Percentiles rank a stretch among this genome's conserved stretches.
Conservation (phyloP, 2,329 filamentous ascomycete genomes). For the Coniochaeta sp. region DNA sequence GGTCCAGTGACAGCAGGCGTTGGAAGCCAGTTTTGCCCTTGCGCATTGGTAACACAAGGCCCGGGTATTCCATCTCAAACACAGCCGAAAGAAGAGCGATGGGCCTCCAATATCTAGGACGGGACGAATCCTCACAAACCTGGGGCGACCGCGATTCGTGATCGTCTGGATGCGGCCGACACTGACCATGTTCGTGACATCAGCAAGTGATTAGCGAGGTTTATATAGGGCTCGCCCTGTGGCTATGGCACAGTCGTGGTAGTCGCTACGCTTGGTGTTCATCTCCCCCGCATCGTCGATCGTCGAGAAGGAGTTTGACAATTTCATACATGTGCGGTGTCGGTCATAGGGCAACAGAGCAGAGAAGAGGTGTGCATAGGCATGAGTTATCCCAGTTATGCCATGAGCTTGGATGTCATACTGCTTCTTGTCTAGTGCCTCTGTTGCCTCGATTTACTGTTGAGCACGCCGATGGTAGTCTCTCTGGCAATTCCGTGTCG, state of each 20-base stretch:
- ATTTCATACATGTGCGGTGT: not conserved
- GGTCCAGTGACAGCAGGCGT: not conserved
- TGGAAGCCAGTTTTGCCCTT: not conserved
- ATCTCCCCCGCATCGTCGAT: not conserved
- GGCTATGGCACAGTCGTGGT: not conserved
- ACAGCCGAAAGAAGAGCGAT: not conserved
- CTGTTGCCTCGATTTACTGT: not conserved
- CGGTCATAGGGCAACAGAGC: not conserved
- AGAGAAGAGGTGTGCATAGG: not conserved
- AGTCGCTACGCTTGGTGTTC: not conserved
- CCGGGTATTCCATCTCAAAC: not conserved
- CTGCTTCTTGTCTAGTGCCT: not conserved
- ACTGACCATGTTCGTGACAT: not conserved
- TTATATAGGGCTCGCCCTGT: not conserved
- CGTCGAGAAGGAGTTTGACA: not conserved
- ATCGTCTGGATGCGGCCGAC: conserved; percentile 1
- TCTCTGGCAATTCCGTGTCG: no score
- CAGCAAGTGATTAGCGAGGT: not conserved
- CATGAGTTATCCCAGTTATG: not conserved
- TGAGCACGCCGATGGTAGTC: not conserved
- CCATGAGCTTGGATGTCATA: not conserved
- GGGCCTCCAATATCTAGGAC: not conserved
- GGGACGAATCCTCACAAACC: not conserved
- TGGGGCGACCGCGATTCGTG: not conserved
- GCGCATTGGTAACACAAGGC: not conserved